These are phyloP conservation scores for Knufia fluminis DNA, from an alignment of 2,329 filamentous ascomycete species.

Conservation along the genomic window DNA sequence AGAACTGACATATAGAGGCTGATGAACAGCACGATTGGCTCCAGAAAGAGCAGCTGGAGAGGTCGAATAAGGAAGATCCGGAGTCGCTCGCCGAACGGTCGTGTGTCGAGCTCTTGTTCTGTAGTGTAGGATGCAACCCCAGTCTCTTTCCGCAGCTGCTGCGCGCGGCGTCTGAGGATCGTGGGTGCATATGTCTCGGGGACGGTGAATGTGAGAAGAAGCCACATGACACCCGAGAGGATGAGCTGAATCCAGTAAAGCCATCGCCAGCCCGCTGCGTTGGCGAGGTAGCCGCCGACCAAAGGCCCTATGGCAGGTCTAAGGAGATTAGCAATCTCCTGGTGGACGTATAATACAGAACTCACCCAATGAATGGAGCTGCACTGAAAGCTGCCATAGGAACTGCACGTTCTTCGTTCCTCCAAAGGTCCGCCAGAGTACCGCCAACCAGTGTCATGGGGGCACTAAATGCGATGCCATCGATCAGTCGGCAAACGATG, in stretches of 20 bases:
- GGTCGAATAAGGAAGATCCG: constrained; percentile 68
- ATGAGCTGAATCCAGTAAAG: constrained; percentile 84
- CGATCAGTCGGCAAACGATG: constrained; percentile 65
- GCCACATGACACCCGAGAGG: constrained; percentile 57
- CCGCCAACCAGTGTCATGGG: constrained; percentile 82
- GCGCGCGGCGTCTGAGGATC: constrained; percentile 61
- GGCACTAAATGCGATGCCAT: constrained; percentile 74
- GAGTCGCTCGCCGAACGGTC: constrained; percentile 60
- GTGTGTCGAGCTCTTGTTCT: constrained; percentile 68
- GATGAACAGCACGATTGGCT: constrained; percentile 78
- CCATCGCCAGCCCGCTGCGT: constrained; percentile 68
- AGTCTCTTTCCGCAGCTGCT: constrained; percentile 60
- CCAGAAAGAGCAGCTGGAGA: constrained; percentile 74
- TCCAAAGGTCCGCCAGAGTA: constrained; percentile 74
- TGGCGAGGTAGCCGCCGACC: constrained; percentile 65
- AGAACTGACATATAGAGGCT: constrained; percentile 75
- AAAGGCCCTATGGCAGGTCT: constrained; percentile 71
- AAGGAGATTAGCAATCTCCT: constrained; percentile 29
- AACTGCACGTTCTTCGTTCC: constrained; percentile 70
- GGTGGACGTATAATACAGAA: not conserved
- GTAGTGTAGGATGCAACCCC: constrained; percentile 62
- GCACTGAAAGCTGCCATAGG: constrained; percentile 81
- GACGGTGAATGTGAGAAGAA: constrained; percentile 74
- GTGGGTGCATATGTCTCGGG: constrained; percentile 82
- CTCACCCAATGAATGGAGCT: constrained; percentile 52